Evolutionary conservation across 2,329 filamentous ascomycete genomes (phyloP).

Genomic region (Helminthosporium solani): DNA sequence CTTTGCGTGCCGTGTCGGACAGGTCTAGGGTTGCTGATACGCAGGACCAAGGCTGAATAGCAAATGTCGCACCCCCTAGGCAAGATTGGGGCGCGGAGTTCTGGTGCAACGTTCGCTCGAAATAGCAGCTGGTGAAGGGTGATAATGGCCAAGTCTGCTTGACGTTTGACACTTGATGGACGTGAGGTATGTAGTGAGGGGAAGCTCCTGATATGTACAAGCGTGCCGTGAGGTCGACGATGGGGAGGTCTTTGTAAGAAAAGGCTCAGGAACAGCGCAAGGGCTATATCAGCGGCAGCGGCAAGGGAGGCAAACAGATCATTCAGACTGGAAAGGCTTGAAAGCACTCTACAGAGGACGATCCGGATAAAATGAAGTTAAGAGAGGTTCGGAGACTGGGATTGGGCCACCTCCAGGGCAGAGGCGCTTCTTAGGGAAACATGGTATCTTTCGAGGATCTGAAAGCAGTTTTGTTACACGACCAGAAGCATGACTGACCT

Average conservation of each 20-base stretch:
- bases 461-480: slow-evolving; percentile 43
- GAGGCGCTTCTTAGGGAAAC: slow-evolving; percentile 37
- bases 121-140: slow-evolving; percentile 36
- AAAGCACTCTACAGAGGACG: slow-evolving; percentile 41
- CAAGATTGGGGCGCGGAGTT: slow-evolving; percentile 36
- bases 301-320: slow-evolving; percentile 40
- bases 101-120: slow-evolving; percentile 36
- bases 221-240: slow-evolving; percentile 27
- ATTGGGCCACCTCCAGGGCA: slow-evolving; percentile 40
- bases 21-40: slow-evolving; percentile 30
- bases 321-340: slow-evolving; percentile 42
- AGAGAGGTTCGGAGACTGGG: slow-evolving; percentile 38
- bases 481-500: slow-evolving; percentile 42
- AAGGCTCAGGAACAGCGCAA: slow-evolving; percentile 35
- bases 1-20: slow-evolving; percentile 22
- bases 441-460: slow-evolving; percentile 43
- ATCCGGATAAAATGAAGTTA: slow-evolving; percentile 46
- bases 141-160: slow-evolving; percentile 25
- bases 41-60: slow-evolving; percentile 38
- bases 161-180: slow-evolving; percentile 19
- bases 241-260: slow-evolving; percentile 35
- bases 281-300: slow-evolving; percentile 42
- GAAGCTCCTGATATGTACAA: slow-evolving; percentile 34
- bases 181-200: slow-evolving; percentile 25
- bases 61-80: slow-evolving; percentile 35